These are phyloP conservation scores for Amaranthus palmeri DNA, from an alignment of 148 eudicot genomes.

Conservation along the genomic window DNA sequence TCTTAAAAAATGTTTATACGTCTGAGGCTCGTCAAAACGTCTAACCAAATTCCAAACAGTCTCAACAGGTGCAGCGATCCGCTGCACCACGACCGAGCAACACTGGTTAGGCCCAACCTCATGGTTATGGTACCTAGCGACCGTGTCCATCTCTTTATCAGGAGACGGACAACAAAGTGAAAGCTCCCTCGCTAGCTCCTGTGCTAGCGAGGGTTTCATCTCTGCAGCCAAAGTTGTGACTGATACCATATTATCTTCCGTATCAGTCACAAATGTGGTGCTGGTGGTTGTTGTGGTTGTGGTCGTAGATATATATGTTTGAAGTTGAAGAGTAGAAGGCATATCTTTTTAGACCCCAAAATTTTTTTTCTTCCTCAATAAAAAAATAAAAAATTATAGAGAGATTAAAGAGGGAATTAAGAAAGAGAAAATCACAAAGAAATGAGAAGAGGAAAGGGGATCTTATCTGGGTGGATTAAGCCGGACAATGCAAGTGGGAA, in stretches of 20 bases:
- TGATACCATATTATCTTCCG: background rate
- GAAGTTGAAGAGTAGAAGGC: conserved; percentile 54
- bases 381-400: background rate
- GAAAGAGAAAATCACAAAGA: background rate
- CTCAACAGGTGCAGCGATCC: conserved; percentile 45
- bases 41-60: conserved; percentile 65
- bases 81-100: conserved; percentile 49
- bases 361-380: too few relatives aligned
- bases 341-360: conserved; percentile 12
- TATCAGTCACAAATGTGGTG: conserved; percentile 11
- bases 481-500: conserved; percentile 35
- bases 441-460: background rate
- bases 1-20: conserved; percentile 71
- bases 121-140: conserved; percentile 46
- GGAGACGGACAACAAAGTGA: conserved; percentile 29
- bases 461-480: conserved; percentile 19
- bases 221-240: conserved; percentile 21
- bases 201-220: conserved; percentile 22
- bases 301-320: conserved; percentile 24
- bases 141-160: conserved; percentile 24
- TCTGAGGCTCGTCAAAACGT: conserved; percentile 69
- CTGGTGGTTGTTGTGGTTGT: conserved; percentile 2
- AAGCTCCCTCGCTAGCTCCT: conserved; percentile 26
- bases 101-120: conserved; percentile 42
- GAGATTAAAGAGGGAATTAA: background rate